These are phyloP conservation scores for Aspergillus leporis DNA, from an alignment of 495 filamentous ascomycete species.

Conservation along the genomic window DNA sequence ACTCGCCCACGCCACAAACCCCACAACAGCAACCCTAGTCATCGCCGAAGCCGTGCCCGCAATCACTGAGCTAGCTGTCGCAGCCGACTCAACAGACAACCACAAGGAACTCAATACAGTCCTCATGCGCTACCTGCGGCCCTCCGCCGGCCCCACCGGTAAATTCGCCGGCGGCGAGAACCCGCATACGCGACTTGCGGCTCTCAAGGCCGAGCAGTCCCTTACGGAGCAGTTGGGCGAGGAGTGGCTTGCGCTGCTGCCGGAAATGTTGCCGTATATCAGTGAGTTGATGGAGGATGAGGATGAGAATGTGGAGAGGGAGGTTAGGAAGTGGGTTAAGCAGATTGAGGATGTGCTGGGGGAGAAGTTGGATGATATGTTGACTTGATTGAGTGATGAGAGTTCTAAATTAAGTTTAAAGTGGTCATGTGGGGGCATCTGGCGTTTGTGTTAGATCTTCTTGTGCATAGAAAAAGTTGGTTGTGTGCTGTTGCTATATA, in stretches of 20 bases:
- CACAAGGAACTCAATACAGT: conserved; percentile 80
- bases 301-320: conserved; percentile 85
- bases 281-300: conserved; percentile 95
- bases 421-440: conserved; percentile 7
- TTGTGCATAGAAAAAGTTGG: conserved; percentile 12
- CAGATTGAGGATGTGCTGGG: conserved; percentile 84
- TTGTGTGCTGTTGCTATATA: conserved; percentile 3
- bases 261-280: conserved; percentile 93
- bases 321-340: conserved; percentile 83
- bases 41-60: conserved; percentile 52
- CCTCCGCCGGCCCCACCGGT: conserved; percentile 60
- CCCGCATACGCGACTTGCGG: conserved; percentile 63
- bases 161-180: conserved; percentile 51
- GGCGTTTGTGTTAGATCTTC: neutral
- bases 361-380: conserved; percentile 85
- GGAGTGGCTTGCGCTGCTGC: conserved; percentile 85
- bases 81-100: conserved; percentile 79
- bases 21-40: conserved; percentile 36
- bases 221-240: conserved; percentile 80
- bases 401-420: neutral
- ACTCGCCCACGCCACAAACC: conserved; percentile 56
- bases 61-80: conserved; percentile 75
- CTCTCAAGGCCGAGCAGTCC: conserved; percentile 73
- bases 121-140: conserved; percentile 74
- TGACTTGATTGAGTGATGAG: conserved; percentile 56